Evolutionary conservation across 176 grass and related monocot species (phyloP).

Genomic region (Typha latifolia): DNA sequence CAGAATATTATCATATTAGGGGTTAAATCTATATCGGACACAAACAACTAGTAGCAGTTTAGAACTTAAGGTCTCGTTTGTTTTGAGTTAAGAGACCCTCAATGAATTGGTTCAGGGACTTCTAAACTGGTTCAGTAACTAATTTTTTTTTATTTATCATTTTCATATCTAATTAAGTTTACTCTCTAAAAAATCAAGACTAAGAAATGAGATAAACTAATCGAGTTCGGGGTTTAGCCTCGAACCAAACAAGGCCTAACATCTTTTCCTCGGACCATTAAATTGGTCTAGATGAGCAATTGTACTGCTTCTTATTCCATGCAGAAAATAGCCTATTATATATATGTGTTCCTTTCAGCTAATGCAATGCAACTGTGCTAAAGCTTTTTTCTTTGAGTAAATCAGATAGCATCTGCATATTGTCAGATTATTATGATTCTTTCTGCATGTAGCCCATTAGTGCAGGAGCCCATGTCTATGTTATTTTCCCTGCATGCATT

Average conservation of each 20-base stretch:
- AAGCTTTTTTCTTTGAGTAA: neutral
- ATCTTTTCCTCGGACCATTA: neutral
- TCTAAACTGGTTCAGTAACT: no score
- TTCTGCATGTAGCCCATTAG: neutral
- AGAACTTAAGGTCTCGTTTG: no score
- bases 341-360: neutral
- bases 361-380: neutral
- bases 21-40: no score
- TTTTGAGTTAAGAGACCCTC: no score
- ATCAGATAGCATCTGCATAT: neutral
- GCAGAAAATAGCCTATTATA: neutral
- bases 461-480: neutral
- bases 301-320: neutral
- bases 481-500: neutral
- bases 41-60: neutral
- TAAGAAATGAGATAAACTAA: no score
- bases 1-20: no score
- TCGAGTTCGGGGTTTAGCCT: no score
- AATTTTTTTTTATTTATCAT: no score
- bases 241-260: no score
- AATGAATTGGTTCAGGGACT: no score
- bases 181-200: no score
- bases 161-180: no score
- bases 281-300: neutral
- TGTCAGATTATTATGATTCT: neutral